phyloP scores from a whole-genome alignment of 2,329 filamentous ascomycete species.

The Penicillium sp. region DNA sequence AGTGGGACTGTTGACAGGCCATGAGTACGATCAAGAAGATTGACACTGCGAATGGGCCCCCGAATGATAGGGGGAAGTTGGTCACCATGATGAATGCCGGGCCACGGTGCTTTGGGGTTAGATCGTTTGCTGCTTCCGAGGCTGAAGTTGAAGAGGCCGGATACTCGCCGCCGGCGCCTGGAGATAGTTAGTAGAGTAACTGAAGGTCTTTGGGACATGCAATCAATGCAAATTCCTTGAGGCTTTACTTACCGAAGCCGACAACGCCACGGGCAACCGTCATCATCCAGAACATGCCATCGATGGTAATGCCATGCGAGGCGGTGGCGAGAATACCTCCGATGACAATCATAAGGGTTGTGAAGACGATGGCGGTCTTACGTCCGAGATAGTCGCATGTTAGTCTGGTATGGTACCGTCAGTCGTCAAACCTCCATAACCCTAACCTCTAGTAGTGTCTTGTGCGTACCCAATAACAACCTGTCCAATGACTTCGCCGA shows the following conservation, averaged over 20 bases:
- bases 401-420: slow-evolving; percentile 16
- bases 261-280: slow-evolving; percentile 43
- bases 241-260: slow-evolving; percentile 33
- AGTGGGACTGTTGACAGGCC: slow-evolving; percentile 29
- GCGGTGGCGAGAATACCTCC: slow-evolving; percentile 42
- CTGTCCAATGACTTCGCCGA: slow-evolving; percentile 25
- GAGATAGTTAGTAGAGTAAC: background rate
- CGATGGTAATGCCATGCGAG: slow-evolving; percentile 38
- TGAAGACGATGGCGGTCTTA: slow-evolving; percentile 40
- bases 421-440: background rate
- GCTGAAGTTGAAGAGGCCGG: slow-evolving; percentile 42
- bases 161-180: slow-evolving; percentile 41
- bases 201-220: background rate
- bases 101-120: slow-evolving; percentile 32
- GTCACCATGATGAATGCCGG: slow-evolving; percentile 44
- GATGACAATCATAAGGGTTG: slow-evolving; percentile 41
- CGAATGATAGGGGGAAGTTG: slow-evolving; percentile 37
- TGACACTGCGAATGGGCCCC: slow-evolving; percentile 37
- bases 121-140: slow-evolving; percentile 44
- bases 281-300: slow-evolving; percentile 49
- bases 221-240: background rate
- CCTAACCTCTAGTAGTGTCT: background rate
- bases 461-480: slow-evolving; percentile 21
- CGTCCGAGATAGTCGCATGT: slow-evolving; percentile 42
- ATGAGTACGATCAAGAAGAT: slow-evolving; percentile 43